A percentile compares a stretch with the other conserved stretches of the same genome.
Conservation (phyloP, 169 alveolate species). For the Besnoitia besnoiti region DNA sequence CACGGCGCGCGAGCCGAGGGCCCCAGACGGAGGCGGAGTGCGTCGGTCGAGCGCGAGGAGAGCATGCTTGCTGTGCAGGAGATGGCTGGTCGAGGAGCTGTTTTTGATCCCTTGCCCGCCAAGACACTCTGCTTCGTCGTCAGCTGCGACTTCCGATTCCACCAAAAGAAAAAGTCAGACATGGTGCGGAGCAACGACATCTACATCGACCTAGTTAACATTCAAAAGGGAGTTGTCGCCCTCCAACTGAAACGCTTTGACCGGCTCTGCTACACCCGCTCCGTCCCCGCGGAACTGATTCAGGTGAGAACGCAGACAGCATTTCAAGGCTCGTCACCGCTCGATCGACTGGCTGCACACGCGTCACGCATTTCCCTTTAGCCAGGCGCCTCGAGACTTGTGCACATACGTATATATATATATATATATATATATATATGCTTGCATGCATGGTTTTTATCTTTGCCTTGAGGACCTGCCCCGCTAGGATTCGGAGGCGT, state of each 20-base stretch:
- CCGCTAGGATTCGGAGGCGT: too few relatives aligned
- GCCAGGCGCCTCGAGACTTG: too few relatives aligned
- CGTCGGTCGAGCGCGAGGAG: not conserved
- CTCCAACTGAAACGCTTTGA: not conserved
- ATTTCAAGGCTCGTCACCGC: too few relatives aligned
- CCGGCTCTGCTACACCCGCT: not conserved
- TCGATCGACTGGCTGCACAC: not conserved
- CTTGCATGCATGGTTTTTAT: too few relatives aligned
- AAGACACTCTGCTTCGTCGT: conserved; percentile 57
- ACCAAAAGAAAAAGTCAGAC: conserved; percentile 61
- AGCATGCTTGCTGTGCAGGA: not conserved
- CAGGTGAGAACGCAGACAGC: conserved; percentile 7
- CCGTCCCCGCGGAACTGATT: not conserved
- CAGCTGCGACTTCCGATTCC: conserved; percentile 65
- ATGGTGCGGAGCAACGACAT: conserved; percentile 58
- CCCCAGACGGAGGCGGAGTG: not conserved
- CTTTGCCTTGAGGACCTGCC: too few relatives aligned
- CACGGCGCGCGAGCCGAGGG: not conserved
- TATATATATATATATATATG: not conserved
- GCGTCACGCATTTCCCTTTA: not conserved
- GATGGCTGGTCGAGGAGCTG: not conserved
- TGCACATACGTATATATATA: not conserved
- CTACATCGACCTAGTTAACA: conserved; percentile 40
- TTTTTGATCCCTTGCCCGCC: conserved; percentile 28
- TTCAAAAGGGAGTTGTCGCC: conserved; percentile 38